These are phyloP conservation scores for Populus simonii DNA, from an alignment of 345 rosid genomes.

Conservation along the genomic window DNA sequence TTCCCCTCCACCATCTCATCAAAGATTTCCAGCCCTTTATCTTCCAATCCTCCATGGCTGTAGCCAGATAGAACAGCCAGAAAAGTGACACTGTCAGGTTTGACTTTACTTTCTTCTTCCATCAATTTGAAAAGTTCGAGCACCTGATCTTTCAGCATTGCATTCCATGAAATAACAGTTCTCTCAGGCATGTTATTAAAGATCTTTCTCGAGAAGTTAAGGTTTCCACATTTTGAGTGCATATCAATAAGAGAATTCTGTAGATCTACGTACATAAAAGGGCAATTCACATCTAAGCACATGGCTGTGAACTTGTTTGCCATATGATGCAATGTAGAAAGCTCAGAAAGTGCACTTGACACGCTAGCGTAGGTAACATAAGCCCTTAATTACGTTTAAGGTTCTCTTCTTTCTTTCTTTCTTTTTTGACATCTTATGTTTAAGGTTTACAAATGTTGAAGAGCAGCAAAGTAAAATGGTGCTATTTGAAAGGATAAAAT, in stretches of 20 bases:
- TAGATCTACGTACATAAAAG: conserved; percentile 47
- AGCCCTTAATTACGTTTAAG: neutral
- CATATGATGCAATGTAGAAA: conserved; percentile 68
- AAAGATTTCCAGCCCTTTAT: conserved; percentile 62
- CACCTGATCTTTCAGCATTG: conserved; percentile 78
- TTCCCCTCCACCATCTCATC: conserved; percentile 46
- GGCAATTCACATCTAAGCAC: conserved; percentile 60
- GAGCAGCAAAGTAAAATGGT: too few relatives aligned
- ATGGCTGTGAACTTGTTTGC: conserved; percentile 81
- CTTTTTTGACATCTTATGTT: too few relatives aligned
- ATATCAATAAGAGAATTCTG: conserved; percentile 84
- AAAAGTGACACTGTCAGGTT: conserved; percentile 66
- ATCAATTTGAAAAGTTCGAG: conserved; percentile 61
- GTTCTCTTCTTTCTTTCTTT: too few relatives aligned
- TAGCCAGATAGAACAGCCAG: conserved; percentile 89
- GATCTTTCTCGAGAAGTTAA: conserved; percentile 53
- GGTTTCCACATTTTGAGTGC: conserved; percentile 90
- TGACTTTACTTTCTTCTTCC: conserved; percentile 60
- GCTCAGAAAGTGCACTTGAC: conserved; percentile 74
- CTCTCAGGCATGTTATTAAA: conserved; percentile 72
- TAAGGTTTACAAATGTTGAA: too few relatives aligned
- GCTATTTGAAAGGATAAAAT: too few relatives aligned
- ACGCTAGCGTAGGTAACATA: conserved; percentile 78
- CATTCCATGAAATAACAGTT: conserved; percentile 75
- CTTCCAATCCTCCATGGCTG: conserved; percentile 87